Conservation (phyloP, 2,329 filamentous ascomycete species). For the Arthrobotrys musiformis region DNA sequence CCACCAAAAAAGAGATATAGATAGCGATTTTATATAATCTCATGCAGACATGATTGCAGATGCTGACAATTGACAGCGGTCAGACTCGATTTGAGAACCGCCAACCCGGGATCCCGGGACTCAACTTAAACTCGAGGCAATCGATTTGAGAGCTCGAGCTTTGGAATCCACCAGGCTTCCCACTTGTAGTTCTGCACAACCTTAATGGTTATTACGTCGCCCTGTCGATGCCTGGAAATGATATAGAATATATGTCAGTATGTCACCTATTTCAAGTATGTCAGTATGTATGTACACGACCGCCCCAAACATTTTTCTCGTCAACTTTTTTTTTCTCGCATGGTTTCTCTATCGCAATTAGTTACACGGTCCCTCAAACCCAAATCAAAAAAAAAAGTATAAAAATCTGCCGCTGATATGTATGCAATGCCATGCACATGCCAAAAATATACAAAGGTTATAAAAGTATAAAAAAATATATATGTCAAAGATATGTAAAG, state of each 20-base stretch:
- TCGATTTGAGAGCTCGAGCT: no score
- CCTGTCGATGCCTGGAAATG: background rate
- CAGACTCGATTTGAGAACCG: no score
- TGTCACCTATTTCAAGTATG: no score
- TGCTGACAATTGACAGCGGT: background rate
- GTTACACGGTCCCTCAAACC: background rate
- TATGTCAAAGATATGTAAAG: background rate
- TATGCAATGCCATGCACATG: slow-evolving; percentile 20
- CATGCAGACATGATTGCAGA: background rate
- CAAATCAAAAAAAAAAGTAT: background rate
- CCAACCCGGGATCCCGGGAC: no score
- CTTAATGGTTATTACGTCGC: no score
- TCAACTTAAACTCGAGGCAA: no score
- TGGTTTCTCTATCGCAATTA: background rate
- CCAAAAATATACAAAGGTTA: slow-evolving; percentile 5
- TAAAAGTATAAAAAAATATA: background rate
- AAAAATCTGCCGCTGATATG: slow-evolving; percentile 14
- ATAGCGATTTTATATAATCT: background rate
- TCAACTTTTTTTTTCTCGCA: background rate
- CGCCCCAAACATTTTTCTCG: background rate
- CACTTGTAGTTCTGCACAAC: background rate
- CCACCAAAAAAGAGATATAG: background rate
- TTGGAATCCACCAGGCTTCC: background rate
- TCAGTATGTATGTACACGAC: background rate
- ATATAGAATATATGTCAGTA: background rate